Base-by-base conservation (phyloP, 441 rosid genomes). In the Kokia cookei region DNA sequence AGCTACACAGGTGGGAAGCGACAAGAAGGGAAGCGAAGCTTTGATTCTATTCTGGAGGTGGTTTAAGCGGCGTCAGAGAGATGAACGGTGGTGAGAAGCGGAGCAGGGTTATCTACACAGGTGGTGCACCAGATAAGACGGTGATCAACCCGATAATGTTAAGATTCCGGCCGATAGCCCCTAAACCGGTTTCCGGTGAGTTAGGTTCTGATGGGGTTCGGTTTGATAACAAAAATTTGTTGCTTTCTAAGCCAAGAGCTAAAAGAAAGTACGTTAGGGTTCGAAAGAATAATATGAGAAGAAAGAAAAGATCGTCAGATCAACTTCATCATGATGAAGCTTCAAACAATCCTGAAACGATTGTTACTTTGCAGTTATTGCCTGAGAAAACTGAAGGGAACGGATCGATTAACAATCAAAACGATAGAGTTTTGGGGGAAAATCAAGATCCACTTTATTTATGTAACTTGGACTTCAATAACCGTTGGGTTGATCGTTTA, bases 161-260 rank as follows among this genome's bases (percentile, higher is more conserved):
- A 71, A 73, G 90, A 76, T 89, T 84, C 85, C 77, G 91, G 48
- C 93, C 93, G 75, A 89, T 89, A 68, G 93, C 91, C 1, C 93
- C 93, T 19, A 89, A 89, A 59, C 93, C 90, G 60, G 81, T 78
- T 17, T 2, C 40, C 57, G 80, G 78, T 4, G 82, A 43, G 1
- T 40, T 50, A 0, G 69, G 5, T 58, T 69, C 80, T 12, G 67
- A 77, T 47, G 51, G 27, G 15, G 8, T 48, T 11, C 19, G 27
- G 37, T 61, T 53, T 32, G 82, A 75, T 24, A 69, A 65, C 68
- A 69, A 61, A 63, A 72, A 43, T 29, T 0, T 65, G 42, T n/a
- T 77, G 50, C 11, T 73, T 58, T 70, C 67, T 37, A 81, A 58
- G 50, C 29, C 63, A 37, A 82, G 82, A 79, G 24, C 73, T 37